Conservation (phyloP, 352 stramenopile species). For the Thalassiosira livingstoniorum region DNA sequence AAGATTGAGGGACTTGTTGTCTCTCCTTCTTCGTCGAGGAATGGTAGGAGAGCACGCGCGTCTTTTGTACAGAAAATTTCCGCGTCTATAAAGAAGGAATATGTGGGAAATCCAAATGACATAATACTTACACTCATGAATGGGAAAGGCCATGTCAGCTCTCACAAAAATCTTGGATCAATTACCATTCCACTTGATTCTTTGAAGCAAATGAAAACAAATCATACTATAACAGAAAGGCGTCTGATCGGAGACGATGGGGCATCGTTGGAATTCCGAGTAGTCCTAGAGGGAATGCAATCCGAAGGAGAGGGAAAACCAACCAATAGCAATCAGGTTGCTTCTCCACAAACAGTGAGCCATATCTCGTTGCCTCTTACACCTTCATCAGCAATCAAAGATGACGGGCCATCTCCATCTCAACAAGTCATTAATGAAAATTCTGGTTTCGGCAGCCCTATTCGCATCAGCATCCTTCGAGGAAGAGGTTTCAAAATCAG, state of each 20-base stretch:
- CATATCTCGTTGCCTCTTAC: too few relatives aligned
- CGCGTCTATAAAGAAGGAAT: not conserved
- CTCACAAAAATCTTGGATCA: conserved; percentile 45
- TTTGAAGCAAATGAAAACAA: conserved; percentile 32
- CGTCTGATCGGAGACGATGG: conserved; percentile 45
- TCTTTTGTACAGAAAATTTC: not conserved
- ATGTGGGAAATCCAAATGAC: conserved; percentile 25
- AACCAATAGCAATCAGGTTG: too few relatives aligned
- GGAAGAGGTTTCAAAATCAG: conserved; percentile 58
- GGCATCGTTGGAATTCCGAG: conserved; percentile 59
- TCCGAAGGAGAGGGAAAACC: conserved; percentile 20
- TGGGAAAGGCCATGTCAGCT: conserved; percentile 31
- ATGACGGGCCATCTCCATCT: too few relatives aligned
- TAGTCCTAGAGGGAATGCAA: conserved; percentile 54
- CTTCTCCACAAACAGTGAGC: too few relatives aligned
- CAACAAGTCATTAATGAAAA: too few relatives aligned
- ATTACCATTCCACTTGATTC: conserved; percentile 44
- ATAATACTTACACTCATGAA: conserved; percentile 56
- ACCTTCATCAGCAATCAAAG: too few relatives aligned
- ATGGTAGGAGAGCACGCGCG: not conserved
- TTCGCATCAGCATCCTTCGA: conserved; percentile 49
- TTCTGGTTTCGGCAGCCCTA: too few relatives aligned
- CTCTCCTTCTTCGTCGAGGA: conserved; percentile 3
- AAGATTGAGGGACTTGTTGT: not conserved
- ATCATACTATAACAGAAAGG: conserved; percentile 63